Conservation (phyloP, 2,329 filamentous ascomycete species). For the Diaporthe citrichinensis region DNA sequence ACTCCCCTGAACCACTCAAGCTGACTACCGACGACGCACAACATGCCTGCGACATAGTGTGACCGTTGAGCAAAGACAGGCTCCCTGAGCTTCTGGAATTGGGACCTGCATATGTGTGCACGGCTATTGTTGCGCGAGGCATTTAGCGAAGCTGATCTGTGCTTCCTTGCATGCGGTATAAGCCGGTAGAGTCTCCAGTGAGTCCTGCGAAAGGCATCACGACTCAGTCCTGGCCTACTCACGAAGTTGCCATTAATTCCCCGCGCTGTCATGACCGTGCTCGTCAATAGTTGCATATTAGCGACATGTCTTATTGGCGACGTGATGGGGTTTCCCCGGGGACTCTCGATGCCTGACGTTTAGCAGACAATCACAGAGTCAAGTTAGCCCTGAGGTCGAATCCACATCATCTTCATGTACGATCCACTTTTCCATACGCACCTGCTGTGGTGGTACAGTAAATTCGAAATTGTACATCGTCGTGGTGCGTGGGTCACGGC, state of each 20-base stretch:
- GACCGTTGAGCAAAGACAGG: background rate
- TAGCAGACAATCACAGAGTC: background rate
- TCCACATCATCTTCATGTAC: slow-evolving; percentile 3
- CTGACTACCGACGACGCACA: slow-evolving; percentile 25
- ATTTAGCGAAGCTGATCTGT: background rate
- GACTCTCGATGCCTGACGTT: background rate
- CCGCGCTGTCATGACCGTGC: background rate
- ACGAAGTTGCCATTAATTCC: background rate
- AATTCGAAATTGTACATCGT: slow-evolving; percentile 24
- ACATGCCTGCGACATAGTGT: slow-evolving; percentile 14
- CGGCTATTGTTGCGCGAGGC: slow-evolving; percentile 18
- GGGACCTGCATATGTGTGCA: slow-evolving; percentile 33
- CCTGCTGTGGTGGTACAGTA: background rate
- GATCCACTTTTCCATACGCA: background rate
- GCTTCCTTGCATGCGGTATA: background rate
- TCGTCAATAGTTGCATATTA: background rate
- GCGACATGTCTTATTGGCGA: background rate
- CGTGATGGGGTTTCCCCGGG: background rate
- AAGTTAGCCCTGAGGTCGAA: background rate
- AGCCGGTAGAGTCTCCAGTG: background rate
- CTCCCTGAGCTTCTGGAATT: slow-evolving; percentile 13
- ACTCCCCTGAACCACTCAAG: background rate
- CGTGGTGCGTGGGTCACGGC: slow-evolving; percentile 3
- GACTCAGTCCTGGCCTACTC: background rate
- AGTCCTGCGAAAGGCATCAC: background rate